Evolutionary conservation across 2,329 filamentous ascomycete species (phyloP).

Genomic region (Neofusicoccum parvum): DNA sequence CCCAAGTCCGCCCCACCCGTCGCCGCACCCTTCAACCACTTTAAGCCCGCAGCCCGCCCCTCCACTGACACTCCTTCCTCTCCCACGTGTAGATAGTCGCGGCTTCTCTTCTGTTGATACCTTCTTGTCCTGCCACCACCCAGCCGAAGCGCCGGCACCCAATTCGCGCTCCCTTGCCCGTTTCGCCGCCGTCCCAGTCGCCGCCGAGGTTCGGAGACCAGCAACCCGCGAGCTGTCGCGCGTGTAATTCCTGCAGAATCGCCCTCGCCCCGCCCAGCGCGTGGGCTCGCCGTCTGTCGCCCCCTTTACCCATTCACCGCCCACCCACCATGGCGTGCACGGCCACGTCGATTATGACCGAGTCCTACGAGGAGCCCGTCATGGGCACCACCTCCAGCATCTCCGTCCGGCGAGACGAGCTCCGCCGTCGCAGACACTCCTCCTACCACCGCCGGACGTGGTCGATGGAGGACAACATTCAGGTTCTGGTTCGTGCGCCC

Average conservation of each 20-base stretch:
- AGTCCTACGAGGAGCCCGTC: slow-evolving; percentile 48
- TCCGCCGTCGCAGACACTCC: slow-evolving; percentile 49
- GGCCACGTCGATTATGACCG: slow-evolving; percentile 27
- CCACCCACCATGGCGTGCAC: slow-evolving; percentile 31
- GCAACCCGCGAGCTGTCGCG: not conserved
- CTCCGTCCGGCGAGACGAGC: slow-evolving; percentile 32
- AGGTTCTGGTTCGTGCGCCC: slow-evolving; percentile 40
- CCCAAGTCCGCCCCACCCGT: slow-evolving; percentile 3
- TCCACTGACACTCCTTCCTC: slow-evolving; percentile 2
- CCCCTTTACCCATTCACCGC: not conserved
- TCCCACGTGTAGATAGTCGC: slow-evolving; percentile 16
- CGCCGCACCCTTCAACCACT: slow-evolving; percentile 1
- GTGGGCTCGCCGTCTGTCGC: not conserved
- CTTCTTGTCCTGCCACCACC: not conserved
- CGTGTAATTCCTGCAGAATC: slow-evolving; percentile 2
- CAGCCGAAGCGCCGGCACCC: not conserved
- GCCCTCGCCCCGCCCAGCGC: not conserved
- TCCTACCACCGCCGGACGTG: slow-evolving; percentile 49
- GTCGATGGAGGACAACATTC: slow-evolving; percentile 52
- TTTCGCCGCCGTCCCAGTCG: not conserved
- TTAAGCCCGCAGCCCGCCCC: not conserved
- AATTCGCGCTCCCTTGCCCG: slow-evolving; percentile 1
- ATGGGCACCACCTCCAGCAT: slow-evolving; percentile 43
- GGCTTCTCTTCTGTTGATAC: slow-evolving; percentile 1
- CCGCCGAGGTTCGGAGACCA: slow-evolving; percentile 4